Base-by-base conservation (phyloP, 208 protist species). In the Crithidia expoeki region DNA sequence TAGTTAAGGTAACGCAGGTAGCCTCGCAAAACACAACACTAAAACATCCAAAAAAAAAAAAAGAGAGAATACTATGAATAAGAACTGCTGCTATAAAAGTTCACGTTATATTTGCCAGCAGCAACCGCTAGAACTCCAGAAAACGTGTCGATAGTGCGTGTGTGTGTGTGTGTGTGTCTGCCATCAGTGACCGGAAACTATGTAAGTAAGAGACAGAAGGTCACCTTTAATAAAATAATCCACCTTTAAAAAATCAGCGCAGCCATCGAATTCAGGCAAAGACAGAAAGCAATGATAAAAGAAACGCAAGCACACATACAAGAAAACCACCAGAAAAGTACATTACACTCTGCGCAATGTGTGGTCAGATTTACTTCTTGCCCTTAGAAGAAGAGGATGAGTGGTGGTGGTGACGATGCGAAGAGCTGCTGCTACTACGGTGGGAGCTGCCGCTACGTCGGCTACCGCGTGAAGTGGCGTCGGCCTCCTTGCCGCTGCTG, bases 351-450 rank as follows among this genome's bases (percentile, higher is more conserved):
- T 12, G 12, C 36, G 12, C 6, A 2, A 62, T 5, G 28, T 17
- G 4, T 11, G 17, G 4, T 33, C 25, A 16, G n/a, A 11, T 17
- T 57, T 68, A 67, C 47, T 61, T 72, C 69, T 80, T 64, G 10
- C 28, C 53, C 19, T 65, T 72, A 25, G 58, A 69, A 7, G 69
- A 68, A 27, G 69, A 72, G 0, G 69, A 72, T 0, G 36, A 42
- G 46, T 23, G 64, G 64, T 57, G 38, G 52, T 51, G 71, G 63
- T 70, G 52, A 11, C 47, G 62, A 16, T 53, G 59, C 0, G 40
- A n/a, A 1, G 40, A 40, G 11, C 58, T 14, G 53, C 65, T 63
- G 14, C 40, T n/a, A 21, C 57, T 63, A 28, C 27, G 73, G 32
- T 55, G 51, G 19, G 62, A 50, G n/a, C 52, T 55, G 25, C 36